These are phyloP conservation scores for Candida glucosophila DNA, from an alignment of 1,139 yeast genomes.

Conservation along the genomic window DNA sequence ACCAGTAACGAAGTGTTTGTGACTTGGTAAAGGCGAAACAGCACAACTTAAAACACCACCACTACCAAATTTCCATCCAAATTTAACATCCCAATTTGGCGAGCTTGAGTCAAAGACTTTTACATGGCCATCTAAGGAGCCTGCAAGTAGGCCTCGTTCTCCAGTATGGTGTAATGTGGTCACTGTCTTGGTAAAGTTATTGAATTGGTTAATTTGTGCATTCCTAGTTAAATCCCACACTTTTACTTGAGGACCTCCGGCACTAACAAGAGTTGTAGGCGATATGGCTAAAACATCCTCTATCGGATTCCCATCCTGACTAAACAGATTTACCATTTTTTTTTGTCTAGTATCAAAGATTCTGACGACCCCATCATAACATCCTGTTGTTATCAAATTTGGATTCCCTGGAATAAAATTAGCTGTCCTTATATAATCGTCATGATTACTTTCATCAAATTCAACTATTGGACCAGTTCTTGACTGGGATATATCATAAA, in stretches of 20 bases:
- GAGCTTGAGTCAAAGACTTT: constrained; percentile 80
- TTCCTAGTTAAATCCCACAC: constrained; percentile 90
- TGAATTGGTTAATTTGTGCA: constrained; percentile 50
- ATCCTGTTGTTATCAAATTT: constrained; percentile 81
- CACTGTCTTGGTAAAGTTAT: constrained; percentile 88
- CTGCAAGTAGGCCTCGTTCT: constrained; percentile 74
- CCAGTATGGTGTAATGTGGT: constrained; percentile 70
- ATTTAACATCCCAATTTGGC: constrained; percentile 77
- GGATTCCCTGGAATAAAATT: constrained; percentile 67
- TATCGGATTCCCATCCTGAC: constrained; percentile 55
- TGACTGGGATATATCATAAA: constrained; percentile 84
- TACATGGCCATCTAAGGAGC: constrained; percentile 95
- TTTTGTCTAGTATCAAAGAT: constrained; percentile 79
- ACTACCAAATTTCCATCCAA: constrained; percentile 92
- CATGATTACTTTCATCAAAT: constrained; percentile 59
- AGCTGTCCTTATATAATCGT: constrained; percentile 83
- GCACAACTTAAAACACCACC: constrained; percentile 88
- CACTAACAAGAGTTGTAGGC: constrained; percentile 70
- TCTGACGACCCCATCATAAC: constrained; percentile 83
- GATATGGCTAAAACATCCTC: constrained; percentile 80
- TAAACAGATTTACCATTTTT: constrained; percentile 24
- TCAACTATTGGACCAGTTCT: constrained; percentile 53
- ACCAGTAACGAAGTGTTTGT: constrained; percentile 91
- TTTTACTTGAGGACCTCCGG: constrained; percentile 83
- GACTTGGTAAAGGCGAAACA: constrained; percentile 65